Evolutionary conservation across 805 yeast species (phyloP).

Genomic region (Ogataea trehaloabstinens): DNA sequence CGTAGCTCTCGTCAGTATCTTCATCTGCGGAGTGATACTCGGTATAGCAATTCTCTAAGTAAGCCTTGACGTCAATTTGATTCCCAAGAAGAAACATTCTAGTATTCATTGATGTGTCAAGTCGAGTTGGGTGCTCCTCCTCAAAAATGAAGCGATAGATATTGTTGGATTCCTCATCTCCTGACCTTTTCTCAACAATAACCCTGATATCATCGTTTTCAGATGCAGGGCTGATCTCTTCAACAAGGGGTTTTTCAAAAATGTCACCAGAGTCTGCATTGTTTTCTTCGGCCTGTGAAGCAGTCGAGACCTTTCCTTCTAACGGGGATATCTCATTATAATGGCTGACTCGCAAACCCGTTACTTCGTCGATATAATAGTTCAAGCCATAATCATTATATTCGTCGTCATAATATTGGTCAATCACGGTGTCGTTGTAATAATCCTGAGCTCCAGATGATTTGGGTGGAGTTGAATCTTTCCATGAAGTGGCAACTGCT

Average conservation of each 20-base stretch:
- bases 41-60: conserved; percentile 12
- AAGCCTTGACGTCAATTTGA: conserved; percentile 10
- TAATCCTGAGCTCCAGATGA: conserved; percentile 3
- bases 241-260: conserved; percentile 9
- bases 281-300: conserved; percentile 5
- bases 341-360: conserved; percentile 17
- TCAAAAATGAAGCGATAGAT: conserved; percentile 10
- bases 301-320: neutral
- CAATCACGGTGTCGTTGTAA: conserved; percentile 18
- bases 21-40: conserved; percentile 5
- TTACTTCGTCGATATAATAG: conserved; percentile 20
- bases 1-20: conserved; percentile 5
- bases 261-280: conserved; percentile 9
- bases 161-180: neutral
- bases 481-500: neutral
- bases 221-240: conserved; percentile 10
- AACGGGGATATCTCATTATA: conserved; percentile 2
- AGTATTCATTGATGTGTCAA: conserved; percentile 12
- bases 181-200: conserved; percentile 9
- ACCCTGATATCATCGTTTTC: conserved; percentile 19
- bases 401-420: conserved; percentile 16
- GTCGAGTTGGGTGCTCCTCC: conserved; percentile 6
- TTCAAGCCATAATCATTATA: conserved; percentile 5
- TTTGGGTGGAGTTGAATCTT: neutral
- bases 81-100: conserved; percentile 11